Base-by-base conservation (phyloP, 768 basidiomycete genomes). In the Boletus reticulatus region DNA sequence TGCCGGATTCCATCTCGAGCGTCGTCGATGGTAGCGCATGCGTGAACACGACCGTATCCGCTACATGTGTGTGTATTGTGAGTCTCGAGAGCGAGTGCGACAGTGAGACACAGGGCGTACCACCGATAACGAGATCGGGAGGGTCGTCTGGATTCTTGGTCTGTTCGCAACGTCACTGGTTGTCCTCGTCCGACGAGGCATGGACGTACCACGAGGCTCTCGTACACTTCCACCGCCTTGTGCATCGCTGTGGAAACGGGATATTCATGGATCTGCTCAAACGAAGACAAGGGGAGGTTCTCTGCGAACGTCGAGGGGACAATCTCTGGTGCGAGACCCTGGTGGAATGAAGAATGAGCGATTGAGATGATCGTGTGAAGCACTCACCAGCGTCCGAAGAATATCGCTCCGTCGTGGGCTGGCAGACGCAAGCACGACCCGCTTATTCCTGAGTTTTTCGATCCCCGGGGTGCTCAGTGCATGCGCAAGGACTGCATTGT, bases 21-120 rank as follows among this genome's bases (percentile, higher is more conserved):
- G 85, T 80, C 3, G 83, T 81, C 42, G 82, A 73, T 1, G 88
- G 84, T 48, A 82, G 77, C 1, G 82, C 79, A 62, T 89, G 89
- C 5, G 87, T 88, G 41, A 99, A 76, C n/a, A 98, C 94, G 14
- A 99, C 86, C 0, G 97, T 98, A 69, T 99, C 97, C 59, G 96
- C 97, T 94, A 68, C 42, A 42, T 4, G 10, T 31, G 17, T 17
- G 13, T 32, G 10, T 3, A 11, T 8, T 8, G 29, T 29, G 29
- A 29, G 29, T 29, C 29, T 29, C 29, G 27, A 29, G 1, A 29
- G 8, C 27, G 29, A 29, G 29, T 9, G 29, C 29, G 1, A 29
- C 29, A 29, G 29, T 1, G 29, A 29, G 36, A 51, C 34, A 22
- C 20, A 24, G 20, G 8, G 49, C 76, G 55, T 48, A 87, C 89